phyloP scores from a whole-genome alignment of 1,139 yeast species.

The Pichia sp. region DNA sequence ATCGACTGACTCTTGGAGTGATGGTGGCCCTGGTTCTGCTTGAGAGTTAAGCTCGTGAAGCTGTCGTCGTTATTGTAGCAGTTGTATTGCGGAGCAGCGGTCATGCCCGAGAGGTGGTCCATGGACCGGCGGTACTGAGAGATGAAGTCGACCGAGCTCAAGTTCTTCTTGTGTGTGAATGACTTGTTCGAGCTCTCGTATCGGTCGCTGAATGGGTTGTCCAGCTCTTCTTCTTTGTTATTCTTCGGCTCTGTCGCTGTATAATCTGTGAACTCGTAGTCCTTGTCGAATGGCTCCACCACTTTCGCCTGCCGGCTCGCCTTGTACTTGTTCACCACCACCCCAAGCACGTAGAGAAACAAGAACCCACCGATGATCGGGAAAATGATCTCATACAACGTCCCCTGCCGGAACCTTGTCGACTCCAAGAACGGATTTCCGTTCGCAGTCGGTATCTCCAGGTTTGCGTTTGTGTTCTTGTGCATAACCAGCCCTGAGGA shows the following conservation, averaged over 20 bases:
- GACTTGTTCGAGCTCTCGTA: conserved; percentile 3
- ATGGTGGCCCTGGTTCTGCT: neutral
- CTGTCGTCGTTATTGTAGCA: neutral
- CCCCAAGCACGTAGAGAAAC: conserved; percentile 17
- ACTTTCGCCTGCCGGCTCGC: conserved; percentile 18
- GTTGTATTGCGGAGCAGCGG: neutral
- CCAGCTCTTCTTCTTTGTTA: neutral
- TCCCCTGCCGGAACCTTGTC: conserved; percentile 17
- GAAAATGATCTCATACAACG: conserved; percentile 21
- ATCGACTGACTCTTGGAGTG: conserved; percentile 6
- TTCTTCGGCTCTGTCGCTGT: neutral
- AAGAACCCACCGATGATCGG: conserved; percentile 20
- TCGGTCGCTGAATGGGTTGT: conserved; percentile 16
- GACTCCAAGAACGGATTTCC: conserved; percentile 19
- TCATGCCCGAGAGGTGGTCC: conserved; percentile 12
- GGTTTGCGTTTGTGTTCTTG: neutral
- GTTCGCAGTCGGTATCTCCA: conserved; percentile 12
- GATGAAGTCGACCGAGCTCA: conserved; percentile 8
- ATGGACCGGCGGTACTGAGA: conserved; percentile 17
- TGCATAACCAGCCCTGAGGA: neutral
- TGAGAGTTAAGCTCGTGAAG: neutral
- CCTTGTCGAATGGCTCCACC: conserved; percentile 16
- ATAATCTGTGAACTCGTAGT: conserved; percentile 14
- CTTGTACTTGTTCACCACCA: conserved; percentile 13
- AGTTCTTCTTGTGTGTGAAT: conserved; percentile 1